Base-by-base conservation (phyloP, 202 grass and related monocot species). In the Eragrostis tef region DNA sequence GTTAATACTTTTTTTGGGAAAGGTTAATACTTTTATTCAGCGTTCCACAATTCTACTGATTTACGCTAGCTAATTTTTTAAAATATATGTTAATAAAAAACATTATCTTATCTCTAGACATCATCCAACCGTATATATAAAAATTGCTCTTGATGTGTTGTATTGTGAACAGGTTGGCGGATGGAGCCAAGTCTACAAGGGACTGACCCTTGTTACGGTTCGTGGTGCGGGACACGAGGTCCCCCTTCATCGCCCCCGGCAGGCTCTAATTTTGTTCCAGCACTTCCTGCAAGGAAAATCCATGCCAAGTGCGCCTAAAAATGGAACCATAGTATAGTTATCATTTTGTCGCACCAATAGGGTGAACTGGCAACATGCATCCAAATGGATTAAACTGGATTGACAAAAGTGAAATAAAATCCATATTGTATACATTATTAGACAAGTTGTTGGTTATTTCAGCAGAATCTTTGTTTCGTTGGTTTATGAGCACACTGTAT, bases 151-250 rank as follows among this genome's bases (percentile, higher is more conserved):
- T 31, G 0, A 39, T 67, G 17, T 14, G 10, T 9, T 21, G 7
- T 1, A 6, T 3, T 56, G 20, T 14, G 41, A 19, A 70, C 64
- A 92, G 90, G 87, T 92, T 31, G 87, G 87, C 29, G 90, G 90
- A 69, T 92, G 90, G 90, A 92, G 90, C 36, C 90, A 89, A 83
- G 81, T 87, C 49, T 92, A 87, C 31, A 34, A 84, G 71, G 90
- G 90, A 44, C 62, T 92, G 14, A 92, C 90, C 46, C 79, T 87
- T 20, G 75, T 83, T 46, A 92, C 90, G 0, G 69, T 92, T 9
- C 79, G 79, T 8, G 87, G 80, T 10, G 90, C 90, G 0, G 90
- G 90, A 3, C 90, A 92, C 7, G 90, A 92, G 77, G 90, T 92
- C 34, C 90, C 90, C 9, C 80, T 92, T 2, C 90, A 87, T 72